phyloP scores from a whole-genome alignment of 768 basidiomycete genomes.

The Strobilomyces dryophilus region DNA sequence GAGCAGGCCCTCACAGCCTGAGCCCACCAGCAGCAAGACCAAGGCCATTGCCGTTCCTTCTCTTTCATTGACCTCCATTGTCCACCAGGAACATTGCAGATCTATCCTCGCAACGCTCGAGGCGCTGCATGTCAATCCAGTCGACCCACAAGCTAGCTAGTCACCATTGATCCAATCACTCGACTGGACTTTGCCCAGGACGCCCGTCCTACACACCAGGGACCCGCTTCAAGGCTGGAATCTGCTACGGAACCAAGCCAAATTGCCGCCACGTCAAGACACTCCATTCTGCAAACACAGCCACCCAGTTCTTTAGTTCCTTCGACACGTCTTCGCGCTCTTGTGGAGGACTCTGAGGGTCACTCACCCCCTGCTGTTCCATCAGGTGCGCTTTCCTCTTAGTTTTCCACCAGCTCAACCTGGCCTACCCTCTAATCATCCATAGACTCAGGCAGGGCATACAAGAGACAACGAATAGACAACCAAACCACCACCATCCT shows the following conservation, averaged over 20 bases:
- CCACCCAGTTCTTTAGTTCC: conserved; percentile 50
- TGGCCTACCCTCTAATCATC: background rate
- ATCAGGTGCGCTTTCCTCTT: conserved; percentile 21
- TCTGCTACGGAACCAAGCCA: conserved; percentile 31
- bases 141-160: conserved; percentile 23
- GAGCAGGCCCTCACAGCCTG: conserved; percentile 23
- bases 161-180: conserved; percentile 68
- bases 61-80: conserved; percentile 19
- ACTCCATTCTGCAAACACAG: conserved; percentile 24
- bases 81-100: conserved; percentile 15
- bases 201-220: conserved; percentile 40
- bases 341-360: conserved; percentile 52
- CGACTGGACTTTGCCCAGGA: conserved; percentile 55
- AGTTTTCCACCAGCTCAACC: conserved; percentile 1
- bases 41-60: conserved; percentile 15
- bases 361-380: conserved; percentile 21
- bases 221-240: conserved; percentile 47
- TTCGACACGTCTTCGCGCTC: conserved; percentile 57
- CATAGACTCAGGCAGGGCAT: conserved; percentile 51
- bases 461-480: conserved; percentile 68
- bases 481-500: conserved; percentile 31
- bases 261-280: conserved; percentile 24
- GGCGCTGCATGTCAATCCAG: conserved; percentile 25
- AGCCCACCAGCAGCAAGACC: conserved; percentile 24
- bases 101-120: conserved; percentile 21